Base-by-base conservation (phyloP, 352 stramenopile genomes). In the Albugo laibachii region DNA sequence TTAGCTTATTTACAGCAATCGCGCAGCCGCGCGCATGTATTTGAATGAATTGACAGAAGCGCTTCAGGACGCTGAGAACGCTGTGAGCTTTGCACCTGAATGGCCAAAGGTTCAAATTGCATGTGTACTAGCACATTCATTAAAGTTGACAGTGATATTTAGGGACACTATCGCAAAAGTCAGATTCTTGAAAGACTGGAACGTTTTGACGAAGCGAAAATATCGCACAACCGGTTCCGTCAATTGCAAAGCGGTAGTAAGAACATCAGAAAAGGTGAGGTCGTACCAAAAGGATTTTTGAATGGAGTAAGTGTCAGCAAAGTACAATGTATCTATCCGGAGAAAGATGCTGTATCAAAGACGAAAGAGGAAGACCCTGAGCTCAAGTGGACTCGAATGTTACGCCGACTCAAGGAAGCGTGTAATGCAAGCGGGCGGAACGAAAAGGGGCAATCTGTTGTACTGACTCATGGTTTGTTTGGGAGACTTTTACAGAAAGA, bases 61-160 rank as follows among this genome's bases (percentile, higher is more conserved):
- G 14, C 53, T 97, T 1, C 50, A 74, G 34, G 81, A 97, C 48
- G 93, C 93, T 0, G 56, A 89, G 21, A 45, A 48, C 11, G 74
- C 89, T 0, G 74, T 93, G 14, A 21, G 62, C n/a, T 47, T 95
- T 0, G 73, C 95, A 36, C 63, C 83, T 0, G 68, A 49, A 5
- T 99, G 95, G 74, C 49, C 79, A 31, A 99, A 98, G 67, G 61
- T 57, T 59, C 16, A 20, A 46, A 16, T n/a, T n/a, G 18, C 5
- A 19, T 14, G 2, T 12, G 1, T 10, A 31, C 3, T 24, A 43
- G 38, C 38, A 8, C 19, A 24, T 36, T 50, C 47, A 14, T 2
- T 27, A 18, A 18, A 47, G 15, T 21, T 44, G 37, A 34, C 12
- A 15, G 36, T 42, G 10, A 21, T 3, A 21, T 20, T 49, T 16